Base-by-base conservation (phyloP, 805 yeast genomes). In the Monosporozyma unispora region DNA sequence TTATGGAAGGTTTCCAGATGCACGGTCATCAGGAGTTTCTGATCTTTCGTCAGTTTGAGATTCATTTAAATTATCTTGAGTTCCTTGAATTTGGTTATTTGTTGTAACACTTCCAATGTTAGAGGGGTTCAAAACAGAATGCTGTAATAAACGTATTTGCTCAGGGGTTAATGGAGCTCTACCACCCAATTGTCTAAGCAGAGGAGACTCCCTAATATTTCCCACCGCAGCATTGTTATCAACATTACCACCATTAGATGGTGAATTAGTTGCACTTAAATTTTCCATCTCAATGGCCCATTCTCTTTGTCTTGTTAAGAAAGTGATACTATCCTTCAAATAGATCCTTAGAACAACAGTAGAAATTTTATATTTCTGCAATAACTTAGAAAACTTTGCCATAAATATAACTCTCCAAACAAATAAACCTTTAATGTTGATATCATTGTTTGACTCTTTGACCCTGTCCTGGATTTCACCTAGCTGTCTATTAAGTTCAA, bases 271-370 rank as follows among this genome's bases (percentile, higher is more conserved):
- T 48, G 61, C 62, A 41, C 39, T 35, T 18, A 22, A 7, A 14
- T 39, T 39, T 21, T 39, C 42, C 27, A 57, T 56, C 12, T 64
- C 62, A 2, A 66, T 43, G 12, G 63, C 54, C 25, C 62, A 42
- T 47, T 66, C 70, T 47, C 69, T 56, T 45, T 64, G 67, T 44
- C 70, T 58, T 2, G 70, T 64, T 16, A 66, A 47, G 6, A 62
- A 50, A 1, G 68, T 58, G 8, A 66, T 59, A 39, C 66, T 64
- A 46, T 66, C 69, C 45, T 61, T 63, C 31, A 66, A 50, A 46
- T 64, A 63, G 7, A 66, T 47, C 33, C 70, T 55, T 37, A 66
- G 33, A 4, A 64, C 68, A 8, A 64, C 58, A 2, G 70, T 62
- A 1, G 68, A 58, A 3, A 64, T 50, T 49, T 62, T 61, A 48